Conservation (phyloP, 345 rosid species). For the Eutrema japonicum region DNA sequence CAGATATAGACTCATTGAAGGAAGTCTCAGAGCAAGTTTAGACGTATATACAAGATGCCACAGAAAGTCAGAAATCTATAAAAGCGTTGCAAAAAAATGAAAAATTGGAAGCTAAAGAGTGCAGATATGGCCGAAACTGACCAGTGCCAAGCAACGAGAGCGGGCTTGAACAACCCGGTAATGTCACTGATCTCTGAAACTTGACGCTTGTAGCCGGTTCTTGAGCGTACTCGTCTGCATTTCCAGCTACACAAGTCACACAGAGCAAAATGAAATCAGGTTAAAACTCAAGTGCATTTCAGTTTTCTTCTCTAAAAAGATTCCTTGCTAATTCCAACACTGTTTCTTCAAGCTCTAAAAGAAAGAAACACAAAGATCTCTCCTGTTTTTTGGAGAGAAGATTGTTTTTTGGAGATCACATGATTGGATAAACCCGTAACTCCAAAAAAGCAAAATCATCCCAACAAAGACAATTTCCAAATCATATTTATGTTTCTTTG, state of each 20-base stretch:
- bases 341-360: slow-evolving; percentile 7
- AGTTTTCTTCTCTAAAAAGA: neutral
- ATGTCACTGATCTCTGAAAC: slow-evolving; percentile 61
- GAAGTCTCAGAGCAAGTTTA: neutral
- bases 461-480: neutral
- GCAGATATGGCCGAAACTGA: slow-evolving; percentile 39
- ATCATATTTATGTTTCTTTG: neutral
- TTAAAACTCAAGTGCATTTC: neutral
- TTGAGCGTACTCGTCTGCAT: slow-evolving; percentile 52
- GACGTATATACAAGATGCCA: neutral
- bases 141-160: slow-evolving; percentile 81
- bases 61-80: neutral
- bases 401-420: neutral
- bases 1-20: neutral
- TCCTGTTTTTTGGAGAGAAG: neutral
- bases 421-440: neutral
- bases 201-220: slow-evolving; percentile 71
- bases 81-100: neutral
- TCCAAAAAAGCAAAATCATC: neutral
- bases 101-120: neutral
- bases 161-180: slow-evolving; percentile 68
- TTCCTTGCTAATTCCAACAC: neutral
- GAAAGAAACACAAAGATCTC: slow-evolving; percentile 21
- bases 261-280: neutral
- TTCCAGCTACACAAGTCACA: slow-evolving; percentile 55